Percentiles rank a stretch among this genome's conserved stretches.
phyloP scores from a whole-genome alignment of 1,284 basidiomycete genomes.

The Ganoderma boninense region DNA sequence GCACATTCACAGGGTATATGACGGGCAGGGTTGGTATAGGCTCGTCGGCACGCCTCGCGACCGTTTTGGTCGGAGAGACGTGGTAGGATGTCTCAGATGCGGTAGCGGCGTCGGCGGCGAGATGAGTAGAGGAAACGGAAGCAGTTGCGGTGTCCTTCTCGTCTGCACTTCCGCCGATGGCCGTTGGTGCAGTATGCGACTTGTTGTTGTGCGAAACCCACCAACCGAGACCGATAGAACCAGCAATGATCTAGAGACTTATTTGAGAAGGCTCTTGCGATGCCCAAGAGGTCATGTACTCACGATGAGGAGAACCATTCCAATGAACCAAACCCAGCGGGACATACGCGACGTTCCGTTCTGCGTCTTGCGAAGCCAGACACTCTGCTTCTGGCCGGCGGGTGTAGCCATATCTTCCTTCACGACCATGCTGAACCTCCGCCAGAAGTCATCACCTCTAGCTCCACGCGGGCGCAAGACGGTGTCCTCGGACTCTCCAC shows the following conservation, averaged over 20 bases:
- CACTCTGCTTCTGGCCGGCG: slow-evolving; percentile 57
- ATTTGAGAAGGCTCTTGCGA: neutral
- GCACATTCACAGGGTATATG: slow-evolving; percentile 26
- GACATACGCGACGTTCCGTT: slow-evolving; percentile 58
- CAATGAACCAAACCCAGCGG: slow-evolving; percentile 75
- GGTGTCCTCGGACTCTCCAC: slow-evolving; percentile 72
- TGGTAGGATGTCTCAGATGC: slow-evolving; percentile 35
- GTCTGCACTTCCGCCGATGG: slow-evolving; percentile 72
- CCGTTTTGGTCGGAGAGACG: slow-evolving; percentile 58
- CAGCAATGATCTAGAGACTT: slow-evolving; percentile 52
- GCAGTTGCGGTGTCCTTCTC: slow-evolving; percentile 44
- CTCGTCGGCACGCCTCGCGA: slow-evolving; percentile 44
- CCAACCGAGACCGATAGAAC: slow-evolving; percentile 65
- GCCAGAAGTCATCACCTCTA: slow-evolving; percentile 84
- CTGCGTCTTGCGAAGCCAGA: slow-evolving; percentile 74
- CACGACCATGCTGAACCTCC: slow-evolving; percentile 83
- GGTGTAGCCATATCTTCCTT: slow-evolving; percentile 64
- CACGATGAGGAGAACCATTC: slow-evolving; percentile 64
- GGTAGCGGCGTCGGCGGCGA: slow-evolving; percentile 20
- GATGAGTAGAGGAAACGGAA: slow-evolving; percentile 27
- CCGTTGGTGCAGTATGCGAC: slow-evolving; percentile 59
- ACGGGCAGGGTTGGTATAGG: slow-evolving; percentile 33
- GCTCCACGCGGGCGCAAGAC: slow-evolving; percentile 70
- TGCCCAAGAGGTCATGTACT: slow-evolving; percentile 32
- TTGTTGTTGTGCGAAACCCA: slow-evolving; percentile 61